Evolutionary conservation across 139 green algal genomes (phyloP).

Genomic region (Tetraselmis chui): DNA sequence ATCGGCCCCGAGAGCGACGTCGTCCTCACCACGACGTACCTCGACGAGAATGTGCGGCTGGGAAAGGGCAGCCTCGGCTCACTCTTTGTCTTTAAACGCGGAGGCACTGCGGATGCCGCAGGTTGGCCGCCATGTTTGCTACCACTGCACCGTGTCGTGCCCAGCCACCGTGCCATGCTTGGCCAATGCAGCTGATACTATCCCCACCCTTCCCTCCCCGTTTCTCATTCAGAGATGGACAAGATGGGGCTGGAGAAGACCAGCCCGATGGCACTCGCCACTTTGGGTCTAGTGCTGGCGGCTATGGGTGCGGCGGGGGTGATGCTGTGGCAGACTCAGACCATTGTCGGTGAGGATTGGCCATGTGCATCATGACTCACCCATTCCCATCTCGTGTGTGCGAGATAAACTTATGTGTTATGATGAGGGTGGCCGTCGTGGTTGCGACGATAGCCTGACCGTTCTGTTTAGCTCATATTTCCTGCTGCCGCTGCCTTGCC

Average conservation of each 20-base stretch:
- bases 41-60: conserved; percentile 67
- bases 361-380: no score
- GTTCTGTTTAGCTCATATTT: no score
- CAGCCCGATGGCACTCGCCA: conserved; percentile 15
- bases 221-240: conserved; percentile 42
- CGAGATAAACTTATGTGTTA: no score
- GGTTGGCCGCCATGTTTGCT: conserved; percentile 22
- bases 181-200: no score
- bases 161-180: background rate
- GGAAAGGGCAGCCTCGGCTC: conserved; percentile 59
- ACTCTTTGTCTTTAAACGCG: conserved; percentile 69
- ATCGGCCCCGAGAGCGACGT: conserved; percentile 55
- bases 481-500: no score
- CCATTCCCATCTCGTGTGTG: no score
- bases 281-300: conserved; percentile 19
- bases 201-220: background rate
- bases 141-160: background rate
- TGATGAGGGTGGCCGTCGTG: no score
- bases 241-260: conserved; percentile 38
- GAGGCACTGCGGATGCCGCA: conserved; percentile 44
- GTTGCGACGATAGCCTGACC: no score
- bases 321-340: conserved; percentile 1
- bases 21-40: conserved; percentile 66
- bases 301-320: conserved; percentile 23
- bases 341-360: background rate